Evolutionary conservation across 208 protist species (phyloP).

Genomic region (Crithidia thermophila): DNA sequence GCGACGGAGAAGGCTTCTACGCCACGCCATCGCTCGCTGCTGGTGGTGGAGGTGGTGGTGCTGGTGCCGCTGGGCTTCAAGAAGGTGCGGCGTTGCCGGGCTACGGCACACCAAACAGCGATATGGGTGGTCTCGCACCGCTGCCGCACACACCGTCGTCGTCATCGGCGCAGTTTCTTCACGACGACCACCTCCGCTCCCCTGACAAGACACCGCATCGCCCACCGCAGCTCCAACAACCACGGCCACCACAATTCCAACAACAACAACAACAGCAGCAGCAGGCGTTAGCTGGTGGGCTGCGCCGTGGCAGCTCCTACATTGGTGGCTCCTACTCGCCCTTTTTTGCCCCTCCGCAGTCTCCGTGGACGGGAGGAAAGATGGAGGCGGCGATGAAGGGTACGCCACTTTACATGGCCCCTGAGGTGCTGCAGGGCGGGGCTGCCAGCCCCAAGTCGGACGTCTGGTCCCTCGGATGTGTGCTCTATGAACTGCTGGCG

Average conservation of each 20-base stretch:
- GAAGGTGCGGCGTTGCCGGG: no score
- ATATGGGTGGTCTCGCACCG: background rate
- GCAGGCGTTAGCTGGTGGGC: background rate
- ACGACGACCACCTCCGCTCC: background rate
- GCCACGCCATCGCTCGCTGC: no score
- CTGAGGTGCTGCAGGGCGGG: slow-evolving; percentile 88
- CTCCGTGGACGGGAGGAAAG: background rate
- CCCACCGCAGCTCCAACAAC: slow-evolving; percentile 8
- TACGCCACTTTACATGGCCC: slow-evolving; percentile 96
- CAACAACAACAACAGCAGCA: background rate
- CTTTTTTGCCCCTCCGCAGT: slow-evolving; percentile 8
- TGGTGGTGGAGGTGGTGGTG: no score
- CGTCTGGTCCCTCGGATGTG: slow-evolving; percentile 93
- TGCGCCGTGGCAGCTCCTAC: slow-evolving; percentile 2
- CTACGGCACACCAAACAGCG: background rate
- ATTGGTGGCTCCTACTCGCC: background rate
- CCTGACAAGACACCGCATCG: background rate
- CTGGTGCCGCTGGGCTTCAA: background rate
- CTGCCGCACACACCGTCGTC: background rate
- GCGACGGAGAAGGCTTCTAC: no score
- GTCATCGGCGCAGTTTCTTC: background rate
- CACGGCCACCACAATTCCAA: slow-evolving; percentile 5
- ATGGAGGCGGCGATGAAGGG: slow-evolving; percentile 80
- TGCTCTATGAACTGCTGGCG: slow-evolving; percentile 89
- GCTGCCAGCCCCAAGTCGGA: slow-evolving; percentile 73